These are phyloP conservation scores for Limnomonas spitsbergensis DNA, from an alignment of 139 green algal genomes.

Conservation along the genomic window DNA sequence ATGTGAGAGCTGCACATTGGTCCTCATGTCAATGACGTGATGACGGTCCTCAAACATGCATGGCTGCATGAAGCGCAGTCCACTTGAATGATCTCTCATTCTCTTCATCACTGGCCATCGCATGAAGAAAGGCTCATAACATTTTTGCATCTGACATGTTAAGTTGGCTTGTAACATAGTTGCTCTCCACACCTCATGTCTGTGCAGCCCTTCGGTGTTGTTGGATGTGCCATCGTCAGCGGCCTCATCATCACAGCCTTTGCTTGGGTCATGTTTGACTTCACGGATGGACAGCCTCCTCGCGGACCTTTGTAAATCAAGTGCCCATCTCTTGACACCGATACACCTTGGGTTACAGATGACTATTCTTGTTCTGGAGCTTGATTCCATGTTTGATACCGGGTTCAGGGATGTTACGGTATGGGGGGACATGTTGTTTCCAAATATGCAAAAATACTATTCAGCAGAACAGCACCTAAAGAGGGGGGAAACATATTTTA, in stretches of 20 bases:
- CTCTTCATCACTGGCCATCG: neutral
- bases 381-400: too few species aligned
- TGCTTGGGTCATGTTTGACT: conserved; percentile 11
- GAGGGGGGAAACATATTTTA: too few species aligned
- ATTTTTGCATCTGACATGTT: neutral
- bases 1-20: conserved; percentile 4
- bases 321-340: too few species aligned
- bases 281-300: too few species aligned
- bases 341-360: too few species aligned
- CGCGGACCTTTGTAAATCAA: too few species aligned
- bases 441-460: too few species aligned
- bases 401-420: too few species aligned
- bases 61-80: neutral
- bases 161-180: neutral
- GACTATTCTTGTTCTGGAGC: too few species aligned
- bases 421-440: too few species aligned
- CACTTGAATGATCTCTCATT: neutral
- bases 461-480: too few species aligned
- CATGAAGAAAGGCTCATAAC: neutral
- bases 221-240: neutral
- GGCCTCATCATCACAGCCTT: neutral
- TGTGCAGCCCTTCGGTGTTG: conserved; percentile 4
- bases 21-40: neutral
- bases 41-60: neutral
- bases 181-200: neutral